A percentile compares a stretch with the other conserved stretches of the same genome.
These are phyloP conservation scores for Nicotiana obtusifolia DNA, from an alignment of 257 asterid species.

Conservation along the genomic window DNA sequence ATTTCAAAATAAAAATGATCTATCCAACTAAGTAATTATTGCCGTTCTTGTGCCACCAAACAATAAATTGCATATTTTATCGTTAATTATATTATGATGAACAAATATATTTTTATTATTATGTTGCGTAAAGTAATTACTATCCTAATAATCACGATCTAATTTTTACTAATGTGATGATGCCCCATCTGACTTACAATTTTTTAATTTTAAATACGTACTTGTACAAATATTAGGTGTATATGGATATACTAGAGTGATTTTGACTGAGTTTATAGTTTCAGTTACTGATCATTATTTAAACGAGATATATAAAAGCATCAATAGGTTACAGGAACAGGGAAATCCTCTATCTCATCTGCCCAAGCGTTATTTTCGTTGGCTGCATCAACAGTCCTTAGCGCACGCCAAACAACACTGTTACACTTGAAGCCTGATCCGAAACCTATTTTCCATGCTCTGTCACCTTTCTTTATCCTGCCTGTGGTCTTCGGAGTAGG, in stretches of 20 bases:
- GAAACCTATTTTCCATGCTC: conserved; percentile 36
- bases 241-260: not conserved
- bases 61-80: no score
- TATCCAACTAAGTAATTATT: no score
- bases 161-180: no score
- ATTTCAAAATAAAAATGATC: no score
- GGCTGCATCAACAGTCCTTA: not conserved
- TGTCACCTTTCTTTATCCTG: conserved; percentile 29
- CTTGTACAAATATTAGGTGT: not conserved
- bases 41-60: no score
- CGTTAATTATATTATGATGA: no score
- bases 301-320: not conserved
- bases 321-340: not conserved
- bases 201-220: not conserved
- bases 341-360: not conserved
- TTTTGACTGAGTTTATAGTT: not conserved
- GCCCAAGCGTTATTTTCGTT: not conserved
- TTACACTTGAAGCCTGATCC: conserved; percentile 40
- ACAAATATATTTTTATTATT: no score
- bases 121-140: no score
- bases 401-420: conserved; percentile 24
- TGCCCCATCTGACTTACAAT: not conserved
- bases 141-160: no score
- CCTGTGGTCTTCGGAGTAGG: conserved; percentile 35
- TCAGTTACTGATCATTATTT: not conserved